phyloP scores from a whole-genome alignment of 2,329 filamentous ascomycete genomes.

The Ambrosiella cleistominuta region DNA sequence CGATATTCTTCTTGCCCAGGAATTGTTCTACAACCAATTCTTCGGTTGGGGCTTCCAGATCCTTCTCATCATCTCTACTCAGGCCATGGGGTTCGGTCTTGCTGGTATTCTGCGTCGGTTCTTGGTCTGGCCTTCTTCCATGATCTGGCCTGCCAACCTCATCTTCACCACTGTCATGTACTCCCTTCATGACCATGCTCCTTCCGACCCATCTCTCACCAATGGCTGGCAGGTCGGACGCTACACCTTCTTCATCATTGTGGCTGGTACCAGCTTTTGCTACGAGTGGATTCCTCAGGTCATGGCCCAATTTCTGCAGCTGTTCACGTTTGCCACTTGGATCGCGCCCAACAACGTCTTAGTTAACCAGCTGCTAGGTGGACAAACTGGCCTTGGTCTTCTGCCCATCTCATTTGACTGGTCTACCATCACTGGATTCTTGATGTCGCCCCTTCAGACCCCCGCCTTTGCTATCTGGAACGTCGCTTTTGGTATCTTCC shows the following conservation, averaged over 20 bases:
- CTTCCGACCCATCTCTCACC: slow-evolving; percentile 30
- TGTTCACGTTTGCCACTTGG: slow-evolving; percentile 45
- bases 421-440: slow-evolving; percentile 30
- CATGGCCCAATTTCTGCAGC: slow-evolving; percentile 30
- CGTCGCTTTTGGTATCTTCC: slow-evolving; percentile 34
- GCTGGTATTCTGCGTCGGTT: slow-evolving; percentile 36
- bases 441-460: slow-evolving; percentile 31
- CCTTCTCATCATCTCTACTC: slow-evolving; percentile 35
- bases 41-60: slow-evolving; percentile 38
- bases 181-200: slow-evolving; percentile 28
- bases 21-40: slow-evolving; percentile 38
- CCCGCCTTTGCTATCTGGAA: slow-evolving; percentile 41
- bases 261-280: slow-evolving; percentile 32
- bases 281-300: slow-evolving; percentile 38
- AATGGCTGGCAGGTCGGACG: slow-evolving; percentile 47
- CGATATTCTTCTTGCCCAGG: slow-evolving; percentile 30
- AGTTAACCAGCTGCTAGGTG: slow-evolving; percentile 47
- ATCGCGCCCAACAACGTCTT: slow-evolving; percentile 41
- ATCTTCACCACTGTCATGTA: slow-evolving; percentile 36
- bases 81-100: slow-evolving; percentile 39
- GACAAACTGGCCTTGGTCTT: slow-evolving; percentile 38
- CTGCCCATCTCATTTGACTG: slow-evolving; percentile 44
- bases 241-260: slow-evolving; percentile 43
- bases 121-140: slow-evolving; percentile 35
- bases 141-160: slow-evolving; percentile 40